phyloP scores from a whole-genome alignment of 106 monocot genomes.

The Phalaenopsis equestris region DNA sequence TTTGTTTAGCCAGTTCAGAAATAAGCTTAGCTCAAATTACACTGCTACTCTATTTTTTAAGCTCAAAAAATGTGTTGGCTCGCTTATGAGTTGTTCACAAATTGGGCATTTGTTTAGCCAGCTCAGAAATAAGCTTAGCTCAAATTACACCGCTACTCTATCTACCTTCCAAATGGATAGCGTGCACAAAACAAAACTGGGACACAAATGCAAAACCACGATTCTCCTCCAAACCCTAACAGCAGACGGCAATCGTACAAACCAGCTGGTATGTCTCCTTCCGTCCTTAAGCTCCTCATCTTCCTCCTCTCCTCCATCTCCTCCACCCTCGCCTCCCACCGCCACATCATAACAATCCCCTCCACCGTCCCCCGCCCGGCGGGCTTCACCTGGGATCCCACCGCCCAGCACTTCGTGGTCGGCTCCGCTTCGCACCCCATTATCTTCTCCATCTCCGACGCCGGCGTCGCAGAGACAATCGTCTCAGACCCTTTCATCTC shows the following conservation, averaged over 20 bases:
- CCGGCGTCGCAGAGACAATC: slow-evolving; percentile 47
- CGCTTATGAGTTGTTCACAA: too few relatives aligned
- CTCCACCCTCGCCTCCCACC: slow-evolving; percentile 15
- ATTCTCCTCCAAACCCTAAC: background rate
- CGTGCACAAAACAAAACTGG: too few relatives aligned
- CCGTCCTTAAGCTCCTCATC: slow-evolving; percentile 12
- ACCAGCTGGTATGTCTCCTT: background rate
- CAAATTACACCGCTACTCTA: too few relatives aligned
- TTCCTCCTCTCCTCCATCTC: slow-evolving; percentile 14
- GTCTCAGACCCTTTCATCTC: slow-evolving; percentile 24
- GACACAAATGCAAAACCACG: too few relatives aligned
- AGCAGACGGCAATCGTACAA: background rate
- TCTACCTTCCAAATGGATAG: too few relatives aligned
- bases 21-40: too few relatives aligned
- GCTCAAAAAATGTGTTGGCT: too few relatives aligned
- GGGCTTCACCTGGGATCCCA: slow-evolving; percentile 55
- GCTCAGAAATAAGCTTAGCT: too few relatives aligned
- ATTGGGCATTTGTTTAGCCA: too few relatives aligned
- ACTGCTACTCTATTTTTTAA: too few relatives aligned
- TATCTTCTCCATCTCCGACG: slow-evolving; percentile 67
- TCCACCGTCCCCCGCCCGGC: slow-evolving; percentile 16
- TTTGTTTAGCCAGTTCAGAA: too few relatives aligned
- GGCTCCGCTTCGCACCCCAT: slow-evolving; percentile 22
- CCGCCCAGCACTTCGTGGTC: slow-evolving; percentile 75
- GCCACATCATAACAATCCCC: slow-evolving; percentile 51